Evolutionary conservation across 768 basidiomycete species (phyloP), one percentile per base, ranked within the genome.

Genomic region (Hysterangium stoloniferum): DNA sequence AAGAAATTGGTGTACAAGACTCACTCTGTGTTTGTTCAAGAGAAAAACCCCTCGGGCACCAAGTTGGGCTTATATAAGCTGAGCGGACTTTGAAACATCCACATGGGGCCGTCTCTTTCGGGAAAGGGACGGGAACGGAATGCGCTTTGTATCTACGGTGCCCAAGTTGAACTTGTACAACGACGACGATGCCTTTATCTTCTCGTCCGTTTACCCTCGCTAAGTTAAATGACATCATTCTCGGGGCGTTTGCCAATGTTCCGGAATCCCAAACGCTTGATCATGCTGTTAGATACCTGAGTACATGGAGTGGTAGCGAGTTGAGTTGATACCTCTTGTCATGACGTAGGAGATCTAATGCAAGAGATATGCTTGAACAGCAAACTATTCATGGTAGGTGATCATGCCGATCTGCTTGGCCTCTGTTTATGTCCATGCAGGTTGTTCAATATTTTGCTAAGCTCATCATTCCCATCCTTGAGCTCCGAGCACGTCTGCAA

Each of bases 241-340:
- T 90, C 4, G 88, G 87, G 1, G 71, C 71, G 17, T 87, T 86
- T 60, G 65, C 76, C 25, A 62, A 62, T 28, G 64, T 85, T 8
- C 76, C 76, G 22, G 72, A 79, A 1, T 84, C 83, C 6, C 71
- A 80, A 54, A 78, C 74, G 4, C 63, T 91, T 37, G 74, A 88
- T 58, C 87, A 88, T 64, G 70, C 87, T 7, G 73, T 87, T 33
- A 72, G 85, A 59, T 89, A 79, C 61, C 70, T 91, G 46, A 80
- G 83, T 49, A 86, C 87, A 58, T 90, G 86, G 85, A 83, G 79
- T 62, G 88, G 88, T 24, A 87, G 78, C 77, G 89, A 92, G 88
- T 89, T 51, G 70, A 64, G 79, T 79, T 55, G 55, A 27, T 53
- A 24, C 56, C 41, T 43, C 44, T 48, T 53, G 59, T 20, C 32